Conservation (phyloP, 2,329 filamentous ascomycete genomes). For the Colletotrichum sp. region DNA sequence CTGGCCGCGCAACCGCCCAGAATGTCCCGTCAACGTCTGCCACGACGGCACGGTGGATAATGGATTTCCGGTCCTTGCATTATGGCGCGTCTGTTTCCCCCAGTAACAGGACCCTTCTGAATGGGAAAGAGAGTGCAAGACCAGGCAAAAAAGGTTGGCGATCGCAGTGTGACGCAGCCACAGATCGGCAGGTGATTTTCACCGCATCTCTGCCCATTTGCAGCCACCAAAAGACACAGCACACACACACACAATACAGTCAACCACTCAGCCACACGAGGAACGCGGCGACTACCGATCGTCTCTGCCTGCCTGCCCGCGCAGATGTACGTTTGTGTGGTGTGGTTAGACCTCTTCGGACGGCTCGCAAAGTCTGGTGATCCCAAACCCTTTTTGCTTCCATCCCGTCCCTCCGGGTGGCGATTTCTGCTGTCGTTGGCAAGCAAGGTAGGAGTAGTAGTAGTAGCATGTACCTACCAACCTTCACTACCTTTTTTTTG, state of each 20-base stretch:
- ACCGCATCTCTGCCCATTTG: background rate
- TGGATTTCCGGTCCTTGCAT: background rate
- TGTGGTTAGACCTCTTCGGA: background rate
- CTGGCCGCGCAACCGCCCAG: constrained; percentile 13
- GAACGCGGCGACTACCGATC: background rate
- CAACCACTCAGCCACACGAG: background rate
- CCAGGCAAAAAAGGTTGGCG: background rate
- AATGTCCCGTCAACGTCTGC: background rate
- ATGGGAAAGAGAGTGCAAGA: background rate
- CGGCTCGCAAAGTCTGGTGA: background rate
- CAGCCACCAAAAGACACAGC: background rate
- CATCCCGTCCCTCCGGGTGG: background rate
- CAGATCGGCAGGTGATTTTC: background rate
- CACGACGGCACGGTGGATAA: background rate
- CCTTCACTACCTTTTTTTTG: background rate
- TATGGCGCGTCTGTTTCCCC: background rate
- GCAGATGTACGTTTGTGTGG: background rate
- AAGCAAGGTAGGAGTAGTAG: background rate
- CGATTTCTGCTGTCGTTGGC: background rate
- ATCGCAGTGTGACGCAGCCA: background rate
- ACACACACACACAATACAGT: background rate
- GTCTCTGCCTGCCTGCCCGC: background rate
- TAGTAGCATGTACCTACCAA: background rate
- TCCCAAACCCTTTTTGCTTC: background rate
- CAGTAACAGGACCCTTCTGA: background rate